Base-by-base conservation (phyloP, 805 yeast species). In the Saccharomycopsis lassenensis region DNA sequence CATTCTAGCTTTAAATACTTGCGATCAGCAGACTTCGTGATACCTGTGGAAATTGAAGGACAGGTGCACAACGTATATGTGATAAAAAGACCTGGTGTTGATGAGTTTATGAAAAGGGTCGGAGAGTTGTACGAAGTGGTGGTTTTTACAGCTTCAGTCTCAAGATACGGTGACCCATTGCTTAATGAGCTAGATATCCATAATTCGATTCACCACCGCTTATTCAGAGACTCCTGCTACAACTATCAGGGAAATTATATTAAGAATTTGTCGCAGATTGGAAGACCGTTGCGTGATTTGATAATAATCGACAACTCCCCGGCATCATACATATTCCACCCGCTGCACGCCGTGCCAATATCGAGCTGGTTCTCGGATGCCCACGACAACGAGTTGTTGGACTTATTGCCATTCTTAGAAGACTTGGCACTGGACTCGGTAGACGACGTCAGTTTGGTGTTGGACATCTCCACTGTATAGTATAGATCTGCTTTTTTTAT, bases 331-430 rank as follows among this genome's bases (percentile, higher is more conserved):
- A 77, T 89, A 38, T 83, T 91, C 66, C 97, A 91, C 55, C 99
- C 98, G 14, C 94, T 85, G 57, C 95, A 91, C 61, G 94, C 97
- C 6, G 80, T 91, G 20, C 99, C 99, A 18, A 83, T 91, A 19
- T 83, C 95, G 47, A 78, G 91, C 56, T 91, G 99, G 99, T 91
- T 91, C 65, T 83, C 95, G 48, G 99, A 91, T 59, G 76, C 91
- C 19, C 98, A 91, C 57, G 99, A 91, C 57, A 87, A 87, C 55
- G 99, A 91, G 65, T 67, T 91, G 50, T 58, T 83, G 44, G 99
- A 91, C 58, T 73, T 91, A 57, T 62, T 91, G 36, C 98, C 97
- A 10, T 75, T 91, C 42, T 65, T 91, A 48, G 84, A 85, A 56
- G 97, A 91, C 55, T 61, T 91, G 39, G 73, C 95, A 5, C 60